Conservation (phyloP, 331 rosid genomes). For the Saraca asoca region DNA sequence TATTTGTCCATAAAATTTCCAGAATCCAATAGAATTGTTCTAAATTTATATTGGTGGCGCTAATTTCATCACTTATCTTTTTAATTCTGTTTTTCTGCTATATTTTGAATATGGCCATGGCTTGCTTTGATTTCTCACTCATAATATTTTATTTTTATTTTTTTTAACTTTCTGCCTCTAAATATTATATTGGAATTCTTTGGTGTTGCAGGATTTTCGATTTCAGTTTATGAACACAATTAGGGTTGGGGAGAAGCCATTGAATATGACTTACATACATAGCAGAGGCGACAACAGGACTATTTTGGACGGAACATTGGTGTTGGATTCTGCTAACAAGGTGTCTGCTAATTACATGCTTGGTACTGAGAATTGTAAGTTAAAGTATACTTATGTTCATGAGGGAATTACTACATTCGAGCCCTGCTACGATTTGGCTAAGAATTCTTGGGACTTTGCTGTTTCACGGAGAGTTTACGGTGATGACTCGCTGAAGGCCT, state of each 20-base stretch:
- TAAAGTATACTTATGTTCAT: constrained; percentile 78
- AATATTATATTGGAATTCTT: not conserved
- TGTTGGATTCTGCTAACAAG: constrained; percentile 75
- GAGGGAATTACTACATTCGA: constrained; percentile 56
- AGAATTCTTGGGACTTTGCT: constrained; percentile 64
- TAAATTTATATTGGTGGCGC: not conserved
- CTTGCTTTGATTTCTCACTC: too few species aligned
- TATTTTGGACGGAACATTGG: constrained; percentile 70
- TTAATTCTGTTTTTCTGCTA: too few species aligned
- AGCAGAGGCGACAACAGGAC: constrained; percentile 67
- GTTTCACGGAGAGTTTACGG: constrained; percentile 51
- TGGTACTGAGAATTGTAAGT: constrained; percentile 64
- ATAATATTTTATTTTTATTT: too few species aligned
- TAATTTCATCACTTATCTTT: not conserved
- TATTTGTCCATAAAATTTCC: constrained; percentile 12
- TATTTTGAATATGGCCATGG: too few species aligned
- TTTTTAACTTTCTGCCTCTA: not conserved
- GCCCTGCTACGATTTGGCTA: constrained; percentile 57
- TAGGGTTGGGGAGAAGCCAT: constrained; percentile 76
- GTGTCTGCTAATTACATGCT: constrained; percentile 70
- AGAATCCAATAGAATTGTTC: not conserved
- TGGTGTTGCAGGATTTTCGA: constrained; percentile 67
- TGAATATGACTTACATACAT: constrained; percentile 80
- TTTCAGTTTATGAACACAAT: constrained; percentile 86
- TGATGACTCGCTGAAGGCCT: constrained; percentile 50